phyloP scores from a whole-genome alignment of 208 protist genomes.

The Leishmania tropica region DNA sequence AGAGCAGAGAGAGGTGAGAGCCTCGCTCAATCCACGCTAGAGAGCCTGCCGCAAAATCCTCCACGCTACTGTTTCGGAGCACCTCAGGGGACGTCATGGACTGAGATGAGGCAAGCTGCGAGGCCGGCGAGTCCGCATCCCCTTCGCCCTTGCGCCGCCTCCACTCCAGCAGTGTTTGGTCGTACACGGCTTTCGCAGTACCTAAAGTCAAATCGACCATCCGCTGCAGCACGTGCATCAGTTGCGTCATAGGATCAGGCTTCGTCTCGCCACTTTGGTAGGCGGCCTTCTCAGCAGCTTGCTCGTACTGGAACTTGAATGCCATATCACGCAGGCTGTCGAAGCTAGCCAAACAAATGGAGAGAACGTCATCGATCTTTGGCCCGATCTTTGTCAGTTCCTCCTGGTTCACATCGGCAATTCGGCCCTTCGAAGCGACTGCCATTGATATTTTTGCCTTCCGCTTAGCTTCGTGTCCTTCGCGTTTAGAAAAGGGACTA shows the following conservation, averaged over 20 bases:
- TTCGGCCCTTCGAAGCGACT: conserved; percentile 15
- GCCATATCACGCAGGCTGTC: conserved; percentile 56
- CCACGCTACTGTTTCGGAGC: conserved; percentile 72
- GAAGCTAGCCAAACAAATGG: conserved; percentile 56
- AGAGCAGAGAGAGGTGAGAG: conserved; percentile 53
- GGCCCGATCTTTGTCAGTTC: conserved; percentile 54
- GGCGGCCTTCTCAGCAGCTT: conserved; percentile 75
- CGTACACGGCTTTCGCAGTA: conserved; percentile 47
- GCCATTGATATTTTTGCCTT: conserved; percentile 9
- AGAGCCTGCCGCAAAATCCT: conserved; percentile 79
- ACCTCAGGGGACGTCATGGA: conserved; percentile 39
- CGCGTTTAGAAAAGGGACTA: not conserved
- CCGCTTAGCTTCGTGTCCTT: not conserved
- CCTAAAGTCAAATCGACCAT: conserved; percentile 74
- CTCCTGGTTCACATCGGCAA: conserved; percentile 42
- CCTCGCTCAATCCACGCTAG: conserved; percentile 73
- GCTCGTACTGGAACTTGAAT: conserved; percentile 84
- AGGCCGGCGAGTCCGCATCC: conserved; percentile 14
- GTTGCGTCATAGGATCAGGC: conserved; percentile 57
- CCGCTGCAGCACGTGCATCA: conserved; percentile 57
- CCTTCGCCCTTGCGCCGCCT: conserved; percentile 28
- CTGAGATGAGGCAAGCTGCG: conserved; percentile 13
- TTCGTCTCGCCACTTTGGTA: conserved; percentile 50
- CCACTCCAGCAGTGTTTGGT: conserved; percentile 36
- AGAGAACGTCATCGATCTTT: conserved; percentile 66